Base-by-base conservation (phyloP, 768 basidiomycete genomes). In the Podaxis mareebaensis region DNA sequence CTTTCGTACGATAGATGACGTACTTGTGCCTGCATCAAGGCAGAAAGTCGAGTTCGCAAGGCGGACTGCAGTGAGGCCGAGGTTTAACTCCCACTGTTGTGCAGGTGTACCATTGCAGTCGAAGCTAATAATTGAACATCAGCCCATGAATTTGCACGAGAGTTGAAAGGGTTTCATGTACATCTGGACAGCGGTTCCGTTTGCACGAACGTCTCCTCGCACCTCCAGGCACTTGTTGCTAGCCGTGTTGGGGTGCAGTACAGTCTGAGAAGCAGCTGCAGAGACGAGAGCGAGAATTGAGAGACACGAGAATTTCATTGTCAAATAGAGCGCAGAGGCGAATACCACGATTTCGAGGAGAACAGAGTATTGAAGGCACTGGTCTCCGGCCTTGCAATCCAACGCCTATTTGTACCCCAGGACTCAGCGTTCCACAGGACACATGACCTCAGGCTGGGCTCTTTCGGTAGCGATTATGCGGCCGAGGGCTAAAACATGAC, bases 101-200 rank as follows among this genome's bases (percentile, higher is more conserved):
- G 71, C 72, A 11, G 62, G 56, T 10, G 67, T 68, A 24, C 68
- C 68, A 53, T 73, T 71, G 58, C 74, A 73, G 60, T 72, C 72
- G 38, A 68, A 71, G 20, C 72, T 75, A 12, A 24, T n/a, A 12
- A 55, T 54, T 15, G n/a, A 22, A 12, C 12, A 6, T 57, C n/a
- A 57, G 26, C 17, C 1, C 49, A 11, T 30, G 12, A 17, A 22
- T 11, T 10, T 38, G 30, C 13, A 22, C 30, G 22, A 58, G 17
- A 44, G 22, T 33, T 17, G 26, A 12, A 8, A 20, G 38, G 28
- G 7, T 13, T 30, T 10, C 40, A 46, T 68, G 4, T 53, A 73
- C 73, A 74, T 68, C 22, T 72, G 70, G 15, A 74, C 71, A 3
- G 70, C 66, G 4, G 69, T 73, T 8, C 69, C 72, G 44, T 73